phyloP scores from a whole-genome alignment of 352 stramenopile genomes.

The Globisporangium echinulatum region DNA sequence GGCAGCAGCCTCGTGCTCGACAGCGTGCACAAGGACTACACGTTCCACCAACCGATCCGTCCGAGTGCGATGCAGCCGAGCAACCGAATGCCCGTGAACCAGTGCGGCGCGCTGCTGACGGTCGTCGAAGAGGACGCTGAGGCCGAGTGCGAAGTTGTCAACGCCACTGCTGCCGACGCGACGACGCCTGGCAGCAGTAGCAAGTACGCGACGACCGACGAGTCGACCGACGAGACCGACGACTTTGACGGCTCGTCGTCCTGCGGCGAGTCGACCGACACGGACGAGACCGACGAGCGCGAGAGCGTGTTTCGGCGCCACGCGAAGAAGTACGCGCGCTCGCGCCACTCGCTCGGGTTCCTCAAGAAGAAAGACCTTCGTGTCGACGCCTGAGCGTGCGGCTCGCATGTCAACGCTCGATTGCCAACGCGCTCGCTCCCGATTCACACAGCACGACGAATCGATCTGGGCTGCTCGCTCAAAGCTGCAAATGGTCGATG shows the following conservation, averaged over 20 bases:
- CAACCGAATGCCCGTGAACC: slow-evolving; percentile 46
- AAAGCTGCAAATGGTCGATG: too few relatives aligned
- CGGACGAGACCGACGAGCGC: slow-evolving; percentile 28
- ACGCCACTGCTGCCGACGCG: slow-evolving; percentile 10
- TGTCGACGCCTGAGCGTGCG: not conserved
- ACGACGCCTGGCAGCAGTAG: slow-evolving; percentile 6
- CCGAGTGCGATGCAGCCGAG: slow-evolving; percentile 33
- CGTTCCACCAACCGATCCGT: slow-evolving; percentile 43
- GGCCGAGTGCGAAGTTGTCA: slow-evolving; percentile 8
- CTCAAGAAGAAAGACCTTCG: slow-evolving; percentile 31
- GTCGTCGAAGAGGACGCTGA: slow-evolving; percentile 55
- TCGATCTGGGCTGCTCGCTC: too few relatives aligned
- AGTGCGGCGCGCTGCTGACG: slow-evolving; percentile 53
- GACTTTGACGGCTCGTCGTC: slow-evolving; percentile 19
- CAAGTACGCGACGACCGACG: slow-evolving; percentile 13
- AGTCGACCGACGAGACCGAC: slow-evolving; percentile 27
- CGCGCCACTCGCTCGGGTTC: slow-evolving; percentile 43
- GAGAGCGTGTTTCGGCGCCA: slow-evolving; percentile 45
- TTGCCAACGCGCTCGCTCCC: too few relatives aligned
- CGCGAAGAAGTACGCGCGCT: slow-evolving; percentile 54
- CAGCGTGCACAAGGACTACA: slow-evolving; percentile 47
- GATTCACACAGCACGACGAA: too few relatives aligned
- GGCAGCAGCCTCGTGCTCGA: slow-evolving; percentile 53
- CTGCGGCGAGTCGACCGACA: slow-evolving; percentile 30
- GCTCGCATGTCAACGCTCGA: too few relatives aligned